Evolutionary conservation across 2,329 filamentous ascomycete species (phyloP).

Genomic region (Exophiala spinifera): DNA sequence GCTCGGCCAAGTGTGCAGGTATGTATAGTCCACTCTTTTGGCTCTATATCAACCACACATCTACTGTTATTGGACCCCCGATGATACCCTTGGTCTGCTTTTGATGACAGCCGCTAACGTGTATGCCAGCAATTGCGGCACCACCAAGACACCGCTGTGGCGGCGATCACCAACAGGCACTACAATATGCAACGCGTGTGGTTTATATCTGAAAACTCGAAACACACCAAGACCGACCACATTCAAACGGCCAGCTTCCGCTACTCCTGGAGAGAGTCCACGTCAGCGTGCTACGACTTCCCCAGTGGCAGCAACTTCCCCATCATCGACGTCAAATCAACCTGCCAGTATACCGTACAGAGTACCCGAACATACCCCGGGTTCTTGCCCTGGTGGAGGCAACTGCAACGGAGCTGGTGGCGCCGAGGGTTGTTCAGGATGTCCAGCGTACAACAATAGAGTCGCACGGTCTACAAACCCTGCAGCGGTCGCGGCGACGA

Average conservation of each 20-base stretch:
- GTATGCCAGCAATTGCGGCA: constrained; percentile 79
- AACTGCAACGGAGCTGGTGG: constrained; percentile 95
- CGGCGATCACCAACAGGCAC: constrained; percentile 86
- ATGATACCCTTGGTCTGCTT: too few relatives aligned
- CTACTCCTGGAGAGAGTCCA: constrained; percentile 27
- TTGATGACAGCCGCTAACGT: neutral
- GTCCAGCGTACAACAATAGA: constrained; percentile 95
- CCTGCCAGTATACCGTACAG: constrained; percentile 23
- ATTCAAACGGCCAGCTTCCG: constrained; percentile 66
- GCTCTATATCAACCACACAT: constrained; percentile 44
- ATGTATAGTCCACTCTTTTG: constrained; percentile 33
- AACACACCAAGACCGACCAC: constrained; percentile 89
- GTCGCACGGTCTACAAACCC: constrained; percentile 54
- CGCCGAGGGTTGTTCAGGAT: constrained; percentile 90
- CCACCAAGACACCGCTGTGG: constrained; percentile 91
- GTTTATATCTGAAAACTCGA: constrained; percentile 87
- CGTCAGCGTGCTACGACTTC: constrained; percentile 20
- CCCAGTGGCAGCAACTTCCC: constrained; percentile 24
- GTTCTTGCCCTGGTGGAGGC: constrained; percentile 93
- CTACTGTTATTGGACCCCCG: constrained; percentile 8
- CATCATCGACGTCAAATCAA: constrained; percentile 33
- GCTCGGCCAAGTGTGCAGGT: constrained; percentile 30
- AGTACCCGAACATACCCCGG: constrained; percentile 49
- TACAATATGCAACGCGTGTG: constrained; percentile 97
- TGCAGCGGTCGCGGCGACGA: constrained; percentile 4